A percentile compares a stretch with the other conserved stretches of the same genome.
These are phyloP conservation scores for Elymus sibiricus DNA, from an alignment of 176 grass and related monocot species.

Conservation along the genomic window DNA sequence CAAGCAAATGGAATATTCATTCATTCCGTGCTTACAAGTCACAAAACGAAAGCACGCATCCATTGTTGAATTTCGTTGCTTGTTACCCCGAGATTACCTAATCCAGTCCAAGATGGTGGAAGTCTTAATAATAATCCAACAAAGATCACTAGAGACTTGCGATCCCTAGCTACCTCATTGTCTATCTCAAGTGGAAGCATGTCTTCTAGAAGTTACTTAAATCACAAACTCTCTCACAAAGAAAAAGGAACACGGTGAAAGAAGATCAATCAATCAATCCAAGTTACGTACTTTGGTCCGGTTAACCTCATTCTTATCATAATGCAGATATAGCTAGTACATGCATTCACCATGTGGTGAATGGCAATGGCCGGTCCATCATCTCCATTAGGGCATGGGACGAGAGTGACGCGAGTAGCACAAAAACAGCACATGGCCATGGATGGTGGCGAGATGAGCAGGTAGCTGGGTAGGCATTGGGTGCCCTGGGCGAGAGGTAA, in stretches of 20 bases:
- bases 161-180: neutral
- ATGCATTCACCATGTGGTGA: neutral
- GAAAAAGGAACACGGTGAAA: neutral
- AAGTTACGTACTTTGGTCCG: neutral
- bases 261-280: neutral
- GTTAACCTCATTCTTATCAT: neutral
- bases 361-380: neutral
- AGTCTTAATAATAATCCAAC: neutral
- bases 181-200: neutral
- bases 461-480: neutral
- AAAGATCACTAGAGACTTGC: constrained; percentile 25
- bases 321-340: neutral
- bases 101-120: constrained; percentile 20
- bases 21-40: neutral
- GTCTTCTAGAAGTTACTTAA: constrained; percentile 24
- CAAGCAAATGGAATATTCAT: neutral
- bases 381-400: neutral
- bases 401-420: neutral
- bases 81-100: neutral
- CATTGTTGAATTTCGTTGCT: constrained; percentile 26
- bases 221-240: neutral
- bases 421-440: neutral
- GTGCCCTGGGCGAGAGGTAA: constrained; percentile 41
- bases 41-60: neutral
- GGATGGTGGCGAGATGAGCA: neutral